Percentiles rank a stretch among this genome's conserved stretches.
phyloP scores from a whole-genome alignment of 208 protist genomes.

The Vickermania ingenoplastis region DNA sequence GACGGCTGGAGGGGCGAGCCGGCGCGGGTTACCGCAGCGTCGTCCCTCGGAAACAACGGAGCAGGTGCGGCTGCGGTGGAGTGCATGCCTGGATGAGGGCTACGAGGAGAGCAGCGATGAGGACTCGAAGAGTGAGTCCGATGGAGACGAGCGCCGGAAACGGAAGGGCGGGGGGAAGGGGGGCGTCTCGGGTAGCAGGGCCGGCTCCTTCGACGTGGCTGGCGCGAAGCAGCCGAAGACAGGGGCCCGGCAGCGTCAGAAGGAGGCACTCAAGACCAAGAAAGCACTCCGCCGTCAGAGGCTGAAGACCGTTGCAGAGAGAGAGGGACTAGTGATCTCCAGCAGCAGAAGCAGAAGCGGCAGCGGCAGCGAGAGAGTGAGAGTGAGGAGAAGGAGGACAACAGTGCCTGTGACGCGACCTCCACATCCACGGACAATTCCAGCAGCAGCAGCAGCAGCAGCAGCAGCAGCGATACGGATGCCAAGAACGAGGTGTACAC shows the following conservation, averaged over 20 bases:
- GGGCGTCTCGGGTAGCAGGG: background rate
- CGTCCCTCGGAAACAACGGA: background rate
- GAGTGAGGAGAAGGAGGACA: conserved; percentile 3
- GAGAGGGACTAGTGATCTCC: too few species aligned
- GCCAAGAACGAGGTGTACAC: background rate
- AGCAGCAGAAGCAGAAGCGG: too few species aligned
- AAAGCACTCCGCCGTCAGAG: background rate
- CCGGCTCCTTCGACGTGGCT: background rate
- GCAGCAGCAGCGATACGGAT: conserved; percentile 3
- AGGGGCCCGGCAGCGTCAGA: background rate
- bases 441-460: conserved; percentile 7
- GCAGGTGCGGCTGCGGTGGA: background rate
- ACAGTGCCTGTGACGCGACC: background rate
- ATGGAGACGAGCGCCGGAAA: background rate
- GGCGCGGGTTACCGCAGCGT: background rate
- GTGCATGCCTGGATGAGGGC: background rate
- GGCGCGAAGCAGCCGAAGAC: background rate
- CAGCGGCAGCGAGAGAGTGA: too few species aligned
- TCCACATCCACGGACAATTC: background rate
- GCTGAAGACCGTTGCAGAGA: too few species aligned
- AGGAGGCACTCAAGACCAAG: background rate
- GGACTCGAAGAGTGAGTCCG: background rate
- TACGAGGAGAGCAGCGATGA: background rate
- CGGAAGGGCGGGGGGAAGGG: background rate
- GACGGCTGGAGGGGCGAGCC: background rate